These are phyloP conservation scores for Crotalaria pallida DNA, from an alignment of 306 rosid species.

Conservation along the genomic window DNA sequence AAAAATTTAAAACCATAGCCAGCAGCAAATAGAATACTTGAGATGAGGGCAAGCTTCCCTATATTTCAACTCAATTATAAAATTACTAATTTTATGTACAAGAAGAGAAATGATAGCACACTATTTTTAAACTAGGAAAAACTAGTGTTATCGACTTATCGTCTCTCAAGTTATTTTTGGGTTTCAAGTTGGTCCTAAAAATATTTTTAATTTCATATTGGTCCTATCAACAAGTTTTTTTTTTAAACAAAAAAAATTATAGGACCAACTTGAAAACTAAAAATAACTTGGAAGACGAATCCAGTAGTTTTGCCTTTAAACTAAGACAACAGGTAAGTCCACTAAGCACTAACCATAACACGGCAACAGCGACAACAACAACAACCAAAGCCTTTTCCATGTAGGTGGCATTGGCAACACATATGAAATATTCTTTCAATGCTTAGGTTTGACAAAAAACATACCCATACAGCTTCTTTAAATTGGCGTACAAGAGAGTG, in stretches of 20 bases:
- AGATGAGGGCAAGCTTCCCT: constrained; percentile 1
- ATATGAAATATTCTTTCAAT: background rate
- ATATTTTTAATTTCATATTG: no score
- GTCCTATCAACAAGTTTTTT: no score
- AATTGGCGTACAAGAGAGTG: constrained; percentile 56
- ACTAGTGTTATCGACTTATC: no score
- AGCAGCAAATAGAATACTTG: background rate
- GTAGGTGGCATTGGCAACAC: background rate
- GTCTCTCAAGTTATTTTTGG: no score
- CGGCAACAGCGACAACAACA: background rate
- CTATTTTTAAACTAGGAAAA: background rate
- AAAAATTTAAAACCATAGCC: background rate
- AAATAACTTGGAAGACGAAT: no score
- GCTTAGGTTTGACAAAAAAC: constrained; percentile 16
- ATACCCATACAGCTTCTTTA: constrained; percentile 92
- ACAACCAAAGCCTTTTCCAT: background rate
- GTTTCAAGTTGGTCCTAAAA: no score
- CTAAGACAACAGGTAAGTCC: constrained; percentile 1
- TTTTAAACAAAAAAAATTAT: no score
- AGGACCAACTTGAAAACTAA: no score
- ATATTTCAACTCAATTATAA: background rate
- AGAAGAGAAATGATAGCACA: background rate
- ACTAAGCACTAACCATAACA: background rate
- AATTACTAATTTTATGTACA: constrained; percentile 6
- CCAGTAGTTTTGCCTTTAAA: no score